Base-by-base conservation (phyloP, 768 basidiomycete species). In the Tremella mesenterica region DNA sequence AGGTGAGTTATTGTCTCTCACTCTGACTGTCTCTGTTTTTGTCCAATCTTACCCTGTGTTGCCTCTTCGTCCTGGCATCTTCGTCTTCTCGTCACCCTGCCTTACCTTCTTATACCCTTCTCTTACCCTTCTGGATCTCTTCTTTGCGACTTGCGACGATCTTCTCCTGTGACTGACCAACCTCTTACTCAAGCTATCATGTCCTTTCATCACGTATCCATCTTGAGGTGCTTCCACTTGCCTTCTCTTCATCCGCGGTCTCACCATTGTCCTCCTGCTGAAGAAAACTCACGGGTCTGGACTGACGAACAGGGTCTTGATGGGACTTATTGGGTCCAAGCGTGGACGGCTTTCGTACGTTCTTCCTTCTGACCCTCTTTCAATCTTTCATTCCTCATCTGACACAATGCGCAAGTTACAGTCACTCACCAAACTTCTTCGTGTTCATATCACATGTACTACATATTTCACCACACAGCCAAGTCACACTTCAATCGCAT, bases 281-380 rank as follows among this genome's bases (percentile, higher is more conserved):
- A 10, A 18, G 12, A 36, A 36, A 18, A 18, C 18, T 36, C 33
- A 10, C 33, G 33, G 18, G 12, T 10, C 10, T 36, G 33, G 33
- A 18, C 33, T 52, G 53, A 49, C 28, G 1, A 26, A 18, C 18
- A 53, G 50, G 30, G 46, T n/a, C 41, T 63, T 3, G 55, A 54
- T 31, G 52, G 44, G 31, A 48, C 45, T 18, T 57, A 57, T 26
- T 58, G 60, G 59, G 75, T 81, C 3, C 77, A 80, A 29, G 78
- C 81, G 0, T 81, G 75, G 68, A 77, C 77, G 9, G 76, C 75
- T 7, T 69, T 79, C 64, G 83, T 86, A 43, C 45, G 79, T 69
- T n/a, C 49, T 27, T 26, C 38, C 6, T 23, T 5, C 4, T 41
- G 38, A 8, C 6, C n/a, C 18, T 34, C n/a, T n/a, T n/a, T n/a